A percentile compares a stretch with the other conserved stretches of the same genome.
These are phyloP conservation scores for Bonia amplexicaulis DNA, from an alignment of 176 grass and related monocot species.

Conservation along the genomic window DNA sequence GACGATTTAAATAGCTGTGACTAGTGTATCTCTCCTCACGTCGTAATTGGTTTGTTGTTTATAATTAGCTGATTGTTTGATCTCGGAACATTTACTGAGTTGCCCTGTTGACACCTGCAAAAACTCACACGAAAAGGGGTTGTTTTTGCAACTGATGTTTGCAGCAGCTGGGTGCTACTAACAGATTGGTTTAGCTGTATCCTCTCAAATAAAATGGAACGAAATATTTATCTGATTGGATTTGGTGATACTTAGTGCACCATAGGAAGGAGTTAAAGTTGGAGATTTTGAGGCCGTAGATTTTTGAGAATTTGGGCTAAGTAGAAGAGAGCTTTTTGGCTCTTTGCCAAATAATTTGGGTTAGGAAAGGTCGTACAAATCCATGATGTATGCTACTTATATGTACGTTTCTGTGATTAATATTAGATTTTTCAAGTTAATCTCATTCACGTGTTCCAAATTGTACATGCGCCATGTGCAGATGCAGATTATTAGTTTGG, in stretches of 20 bases:
- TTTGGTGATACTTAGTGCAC: neutral
- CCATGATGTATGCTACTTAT: neutral
- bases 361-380: neutral
- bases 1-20: slow-evolving; percentile 19
- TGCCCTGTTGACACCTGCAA: neutral
- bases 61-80: slow-evolving; percentile 30
- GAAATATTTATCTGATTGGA: neutral
- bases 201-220: neutral
- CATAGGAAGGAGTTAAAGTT: neutral
- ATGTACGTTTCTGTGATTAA: neutral
- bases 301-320: neutral
- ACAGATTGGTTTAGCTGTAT: neutral
- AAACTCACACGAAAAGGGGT: neutral
- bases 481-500: neutral
- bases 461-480: neutral
- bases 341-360: neutral
- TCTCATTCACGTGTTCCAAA: neutral
- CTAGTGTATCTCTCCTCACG: neutral
- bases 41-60: slow-evolving; percentile 12
- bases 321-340: neutral
- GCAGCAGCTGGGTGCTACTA: neutral
- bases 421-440: neutral
- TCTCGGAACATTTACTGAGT: neutral
- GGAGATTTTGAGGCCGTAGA: neutral
- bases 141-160: neutral